Conservation (phyloP, 306 rosid genomes). For the Trichosanthes truncata region DNA sequence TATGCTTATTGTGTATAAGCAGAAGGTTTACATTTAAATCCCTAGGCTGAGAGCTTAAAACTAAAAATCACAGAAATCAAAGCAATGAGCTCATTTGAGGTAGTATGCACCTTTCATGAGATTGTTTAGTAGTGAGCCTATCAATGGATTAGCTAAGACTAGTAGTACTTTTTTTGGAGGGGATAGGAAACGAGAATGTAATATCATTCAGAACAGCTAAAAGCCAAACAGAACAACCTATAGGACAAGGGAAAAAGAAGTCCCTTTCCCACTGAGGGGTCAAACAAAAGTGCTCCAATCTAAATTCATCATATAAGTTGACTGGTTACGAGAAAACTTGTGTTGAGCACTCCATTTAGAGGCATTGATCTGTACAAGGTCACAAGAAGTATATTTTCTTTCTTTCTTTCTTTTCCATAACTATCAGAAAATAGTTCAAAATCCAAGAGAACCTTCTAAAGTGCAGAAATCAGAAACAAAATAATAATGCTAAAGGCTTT, state of each 20-base stretch:
- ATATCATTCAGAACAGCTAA: not conserved
- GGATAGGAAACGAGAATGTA: not conserved
- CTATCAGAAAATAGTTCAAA: not conserved
- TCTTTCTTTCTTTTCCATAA: not conserved
- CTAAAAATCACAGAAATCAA: not conserved
- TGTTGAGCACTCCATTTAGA: not conserved
- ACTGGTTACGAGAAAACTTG: not conserved
- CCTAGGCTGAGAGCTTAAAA: not conserved
- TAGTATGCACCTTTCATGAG: not conserved
- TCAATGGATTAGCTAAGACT: not conserved
- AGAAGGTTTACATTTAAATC: not conserved
- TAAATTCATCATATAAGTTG: too few species aligned
- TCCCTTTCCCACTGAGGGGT: not conserved
- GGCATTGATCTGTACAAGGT: not conserved
- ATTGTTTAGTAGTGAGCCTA: not conserved
- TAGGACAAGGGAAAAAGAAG: not conserved
- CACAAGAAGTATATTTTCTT: not conserved
- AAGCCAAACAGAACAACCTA: not conserved
- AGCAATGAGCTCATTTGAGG: not conserved
- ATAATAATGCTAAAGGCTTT: not conserved
- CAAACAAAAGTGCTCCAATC: not conserved
- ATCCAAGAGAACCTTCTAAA: not conserved
- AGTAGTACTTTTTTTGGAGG: not conserved
- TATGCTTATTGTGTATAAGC: not conserved
- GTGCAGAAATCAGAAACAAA: not conserved